These are phyloP conservation scores for Aspergillus sp. DNA, from an alignment of 2,329 filamentous ascomycete species.

Conservation along the genomic window DNA sequence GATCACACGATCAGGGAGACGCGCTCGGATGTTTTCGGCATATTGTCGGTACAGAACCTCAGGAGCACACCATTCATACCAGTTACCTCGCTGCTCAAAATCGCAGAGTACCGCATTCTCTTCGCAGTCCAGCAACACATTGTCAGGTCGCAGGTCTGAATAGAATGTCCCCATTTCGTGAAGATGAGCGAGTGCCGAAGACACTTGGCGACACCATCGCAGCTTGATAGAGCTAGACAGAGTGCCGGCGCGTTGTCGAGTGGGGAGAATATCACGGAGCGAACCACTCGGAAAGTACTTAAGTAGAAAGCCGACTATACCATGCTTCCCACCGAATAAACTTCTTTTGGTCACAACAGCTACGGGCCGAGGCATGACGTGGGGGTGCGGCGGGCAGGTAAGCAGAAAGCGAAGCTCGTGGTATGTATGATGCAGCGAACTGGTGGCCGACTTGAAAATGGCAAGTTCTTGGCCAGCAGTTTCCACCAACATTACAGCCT, in stretches of 20 bases:
- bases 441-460: slow-evolving; percentile 5
- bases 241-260: slow-evolving; percentile 1
- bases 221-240: slow-evolving; percentile 5
- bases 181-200: slow-evolving; percentile 5
- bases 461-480: neutral
- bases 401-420: slow-evolving; percentile 10
- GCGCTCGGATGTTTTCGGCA: slow-evolving; percentile 4
- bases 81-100: slow-evolving; percentile 11
- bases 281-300: slow-evolving; percentile 1
- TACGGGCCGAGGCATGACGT: slow-evolving; percentile 6
- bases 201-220: slow-evolving; percentile 7
- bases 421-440: slow-evolving; percentile 5
- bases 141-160: slow-evolving; percentile 8
- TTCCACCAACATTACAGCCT: slow-evolving; percentile 3
- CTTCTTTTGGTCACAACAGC: slow-evolving; percentile 6
- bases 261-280: slow-evolving; percentile 6
- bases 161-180: neutral
- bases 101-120: slow-evolving; percentile 5
- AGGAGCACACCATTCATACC: slow-evolving; percentile 10
- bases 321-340: slow-evolving; percentile 1
- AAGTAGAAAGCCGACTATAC: slow-evolving; percentile 6
- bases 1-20: slow-evolving; percentile 1
- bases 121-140: slow-evolving; percentile 6
- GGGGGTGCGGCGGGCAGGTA: slow-evolving; percentile 1
- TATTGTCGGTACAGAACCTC: slow-evolving; percentile 8